Conservation (phyloP, 148 eudicot species). For the Persicaria maculosa region DNA sequence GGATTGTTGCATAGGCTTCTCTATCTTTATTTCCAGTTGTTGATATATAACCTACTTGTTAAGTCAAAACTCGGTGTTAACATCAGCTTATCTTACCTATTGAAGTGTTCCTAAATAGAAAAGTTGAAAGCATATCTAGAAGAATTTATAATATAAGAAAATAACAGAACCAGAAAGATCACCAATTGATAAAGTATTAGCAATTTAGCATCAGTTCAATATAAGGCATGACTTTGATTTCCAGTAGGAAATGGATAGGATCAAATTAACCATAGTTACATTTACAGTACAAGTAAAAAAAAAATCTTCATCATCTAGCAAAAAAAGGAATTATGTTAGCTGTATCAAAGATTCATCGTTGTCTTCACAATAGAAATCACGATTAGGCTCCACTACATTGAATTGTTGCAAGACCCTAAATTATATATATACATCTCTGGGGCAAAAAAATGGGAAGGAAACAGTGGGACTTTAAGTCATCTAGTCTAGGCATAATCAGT, state of each 20-base stretch:
- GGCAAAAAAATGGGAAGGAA: background rate
- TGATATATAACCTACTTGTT: conserved; percentile 43
- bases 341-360: background rate
- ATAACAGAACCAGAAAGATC: background rate
- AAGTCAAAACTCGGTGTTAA: background rate
- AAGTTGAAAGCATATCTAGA: background rate
- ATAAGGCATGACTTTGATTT: background rate
- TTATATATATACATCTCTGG: background rate
- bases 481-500: no score
- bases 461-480: background rate
- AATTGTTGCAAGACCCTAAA: background rate
- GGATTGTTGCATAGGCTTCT: conserved; percentile 95
- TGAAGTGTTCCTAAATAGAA: background rate
- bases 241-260: background rate
- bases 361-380: background rate
- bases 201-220: background rate
- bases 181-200: background rate
- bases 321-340: background rate
- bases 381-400: background rate
- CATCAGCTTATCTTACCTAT: conserved; percentile 5
- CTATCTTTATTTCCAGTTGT: conserved; percentile 51
- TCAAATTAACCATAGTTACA: background rate
- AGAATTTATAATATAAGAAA: background rate
- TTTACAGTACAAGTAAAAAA: background rate
- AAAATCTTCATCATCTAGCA: background rate